These are phyloP conservation scores for Plasmodium relictum DNA, from an alignment of 169 alveolate species.

Conservation along the genomic window DNA sequence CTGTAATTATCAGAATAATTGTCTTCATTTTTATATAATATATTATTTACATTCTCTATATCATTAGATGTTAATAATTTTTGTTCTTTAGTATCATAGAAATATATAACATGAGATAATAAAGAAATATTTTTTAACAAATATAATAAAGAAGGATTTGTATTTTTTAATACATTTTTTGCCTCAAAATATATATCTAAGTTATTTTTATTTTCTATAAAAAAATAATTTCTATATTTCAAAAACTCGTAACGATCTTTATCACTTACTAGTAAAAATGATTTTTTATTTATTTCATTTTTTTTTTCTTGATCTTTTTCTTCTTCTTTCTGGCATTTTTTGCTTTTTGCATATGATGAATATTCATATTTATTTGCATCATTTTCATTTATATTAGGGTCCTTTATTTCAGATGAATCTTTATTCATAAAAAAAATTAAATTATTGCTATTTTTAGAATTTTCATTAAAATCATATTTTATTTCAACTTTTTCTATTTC, in stretches of 20 bases:
- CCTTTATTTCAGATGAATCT: too few species aligned
- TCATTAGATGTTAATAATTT: slow-evolving; percentile 32
- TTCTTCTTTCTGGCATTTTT: neutral
- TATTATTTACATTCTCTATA: slow-evolving; percentile 7
- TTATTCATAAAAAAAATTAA: too few species aligned
- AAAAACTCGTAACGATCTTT: slow-evolving; percentile 1
- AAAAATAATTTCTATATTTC: slow-evolving; percentile 33
- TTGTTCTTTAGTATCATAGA: slow-evolving; percentile 13
- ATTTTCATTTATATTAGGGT: too few species aligned
- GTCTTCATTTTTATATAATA: slow-evolving; percentile 46
- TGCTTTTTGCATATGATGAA: neutral
- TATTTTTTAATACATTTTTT: slow-evolving; percentile 26
- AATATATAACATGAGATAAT: slow-evolving; percentile 44
- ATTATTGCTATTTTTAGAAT: too few species aligned
- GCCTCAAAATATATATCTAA: slow-evolving; percentile 24
- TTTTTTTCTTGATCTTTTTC: neutral
- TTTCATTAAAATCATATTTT: too few species aligned
- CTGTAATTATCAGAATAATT: slow-evolving; percentile 2
- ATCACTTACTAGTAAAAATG: neutral
- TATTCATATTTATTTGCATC: too few species aligned
- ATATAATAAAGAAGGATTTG: slow-evolving; percentile 14
- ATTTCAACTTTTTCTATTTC: too few species aligned
- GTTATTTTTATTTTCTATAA: slow-evolving; percentile 20
- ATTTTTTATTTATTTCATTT: too few species aligned
- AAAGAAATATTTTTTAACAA: slow-evolving; percentile 43